Evolutionary conservation across 2,329 filamentous ascomycete genomes (phyloP), one percentile per base, ranked within the genome.

Genomic region (Aspergillus sclerotialis): DNA sequence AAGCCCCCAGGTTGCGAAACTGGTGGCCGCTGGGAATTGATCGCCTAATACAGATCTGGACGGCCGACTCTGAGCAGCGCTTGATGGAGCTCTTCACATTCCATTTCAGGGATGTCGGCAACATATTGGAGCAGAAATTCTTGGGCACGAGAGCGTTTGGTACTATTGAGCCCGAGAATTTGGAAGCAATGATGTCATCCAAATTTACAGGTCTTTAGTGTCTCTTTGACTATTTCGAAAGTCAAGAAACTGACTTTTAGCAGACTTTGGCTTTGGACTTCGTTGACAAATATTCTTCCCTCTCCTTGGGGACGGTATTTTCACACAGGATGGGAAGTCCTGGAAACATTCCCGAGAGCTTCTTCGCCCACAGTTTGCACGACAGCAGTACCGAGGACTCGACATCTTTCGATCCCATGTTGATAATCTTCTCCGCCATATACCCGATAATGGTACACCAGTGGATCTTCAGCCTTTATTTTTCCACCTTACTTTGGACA

Each of bases 401-500:
- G 46, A 53, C 7, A 42, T 53, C 2, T 58, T 63, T 34, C 40
- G 47, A 12, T 37, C 50, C 10, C 59, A 48, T 25, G 35, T 51
- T 7, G 46, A 60, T 26, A 56, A 61, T 28, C 42, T 67, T 17
- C 45, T 68, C 13, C 17, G 15, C 4, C 35, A 27, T 30, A 17
- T 56, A 2, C 37, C 36, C 9, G 48, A 45, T 2, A 37, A 49
- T 7, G 43, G 42, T 4, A 32, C 43, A 7, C 21, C 7, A 13
- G 17, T 55, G 8, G 38, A 44, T 27, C 33, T 68, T 0, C 50
- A 63, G 35, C 55, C 61, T 1, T 42, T 64, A 0, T 66, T 67
- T 36, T 62, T 64, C 38, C 48, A 53, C 17, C 44, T 62, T 18
- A 65, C 60, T 1, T 39, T 65, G 14, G 56, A 61, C 32, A 57